Conservation (phyloP, 2,329 filamentous ascomycete species). For the Trichocomaceae sp. region DNA sequence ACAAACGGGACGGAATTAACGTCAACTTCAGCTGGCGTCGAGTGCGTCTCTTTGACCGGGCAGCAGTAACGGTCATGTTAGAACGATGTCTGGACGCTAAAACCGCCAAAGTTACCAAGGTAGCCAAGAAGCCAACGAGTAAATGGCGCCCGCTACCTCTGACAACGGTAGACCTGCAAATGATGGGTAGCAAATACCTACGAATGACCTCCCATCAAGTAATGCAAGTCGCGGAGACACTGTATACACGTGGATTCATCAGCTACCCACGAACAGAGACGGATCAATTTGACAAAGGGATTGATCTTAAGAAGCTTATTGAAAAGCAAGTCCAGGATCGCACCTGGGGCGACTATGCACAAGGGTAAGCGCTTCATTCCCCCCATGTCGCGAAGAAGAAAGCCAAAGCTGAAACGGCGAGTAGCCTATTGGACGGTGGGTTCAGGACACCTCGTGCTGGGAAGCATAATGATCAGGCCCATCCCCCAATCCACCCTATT, state of each 20-base stretch:
- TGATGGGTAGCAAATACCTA: slow-evolving; percentile 82
- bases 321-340: slow-evolving; percentile 74
- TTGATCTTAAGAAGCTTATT: slow-evolving; percentile 72
- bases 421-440: slow-evolving; percentile 60
- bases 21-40: slow-evolving; percentile 81
- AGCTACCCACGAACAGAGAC: slow-evolving; percentile 97
- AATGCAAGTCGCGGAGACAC: slow-evolving; percentile 76
- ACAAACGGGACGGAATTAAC: slow-evolving; percentile 68
- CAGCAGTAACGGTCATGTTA: slow-evolving; percentile 71
- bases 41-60: slow-evolving; percentile 78
- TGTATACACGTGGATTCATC: slow-evolving; percentile 94
- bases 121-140: slow-evolving; percentile 82
- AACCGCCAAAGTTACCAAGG: slow-evolving; percentile 71
- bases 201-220: slow-evolving; percentile 86
- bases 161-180: slow-evolving; percentile 94
- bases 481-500: slow-evolving; percentile 94
- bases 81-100: slow-evolving; percentile 76
- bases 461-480: slow-evolving; percentile 88
- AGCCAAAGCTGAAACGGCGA: background rate
- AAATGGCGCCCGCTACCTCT: slow-evolving; percentile 92
- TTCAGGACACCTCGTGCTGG: slow-evolving; percentile 79
- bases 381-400: background rate
- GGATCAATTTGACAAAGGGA: slow-evolving; percentile 85
- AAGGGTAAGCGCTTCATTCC: slow-evolving; percentile 41
- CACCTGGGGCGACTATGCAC: slow-evolving; percentile 75